phyloP scores from a whole-genome alignment of 768 basidiomycete species.

The Tricholoma saponaceum region DNA sequence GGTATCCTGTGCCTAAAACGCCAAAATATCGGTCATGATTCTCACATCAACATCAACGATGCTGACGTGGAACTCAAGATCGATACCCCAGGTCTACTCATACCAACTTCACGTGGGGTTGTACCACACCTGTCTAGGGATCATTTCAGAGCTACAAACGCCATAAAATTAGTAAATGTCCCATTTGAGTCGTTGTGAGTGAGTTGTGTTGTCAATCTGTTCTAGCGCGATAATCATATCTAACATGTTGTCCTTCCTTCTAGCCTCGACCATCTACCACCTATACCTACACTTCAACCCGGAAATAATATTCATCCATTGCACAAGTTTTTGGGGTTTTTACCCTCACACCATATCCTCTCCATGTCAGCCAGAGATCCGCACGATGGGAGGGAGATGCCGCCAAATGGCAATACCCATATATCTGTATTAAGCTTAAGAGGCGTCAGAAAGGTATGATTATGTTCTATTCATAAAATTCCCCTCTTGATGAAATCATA shows the following conservation, averaged over 20 bases:
- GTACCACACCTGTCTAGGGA: conserved; percentile 2
- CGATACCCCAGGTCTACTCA: conserved; percentile 2
- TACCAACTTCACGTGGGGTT: not conserved
- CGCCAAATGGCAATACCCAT: conserved; percentile 60
- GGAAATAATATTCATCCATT: not conserved
- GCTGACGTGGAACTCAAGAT: not conserved
- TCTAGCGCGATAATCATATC: not conserved
- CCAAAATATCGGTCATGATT: not conserved
- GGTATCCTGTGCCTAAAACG: not conserved
- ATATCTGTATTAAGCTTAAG: conserved; percentile 57
- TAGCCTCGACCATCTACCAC: not conserved
- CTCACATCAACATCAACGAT: not conserved
- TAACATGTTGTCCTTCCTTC: not conserved
- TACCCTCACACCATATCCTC: conserved; percentile 17
- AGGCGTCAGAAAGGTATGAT: conserved; percentile 64
- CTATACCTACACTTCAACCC: not conserved
- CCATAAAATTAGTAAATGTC: not conserved
- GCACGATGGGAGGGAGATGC: conserved; percentile 60
- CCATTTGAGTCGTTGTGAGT: conserved; percentile 5
- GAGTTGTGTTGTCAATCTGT: not conserved
- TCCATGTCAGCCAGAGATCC: conserved; percentile 67
- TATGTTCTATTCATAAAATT: conserved; percentile 1
- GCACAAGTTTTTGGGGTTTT: conserved; percentile 2
- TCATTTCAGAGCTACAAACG: not conserved
- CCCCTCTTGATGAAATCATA: not conserved